Evolutionary conservation across 345 rosid genomes (phyloP).

Genomic region (Euphorbia lathyris): DNA sequence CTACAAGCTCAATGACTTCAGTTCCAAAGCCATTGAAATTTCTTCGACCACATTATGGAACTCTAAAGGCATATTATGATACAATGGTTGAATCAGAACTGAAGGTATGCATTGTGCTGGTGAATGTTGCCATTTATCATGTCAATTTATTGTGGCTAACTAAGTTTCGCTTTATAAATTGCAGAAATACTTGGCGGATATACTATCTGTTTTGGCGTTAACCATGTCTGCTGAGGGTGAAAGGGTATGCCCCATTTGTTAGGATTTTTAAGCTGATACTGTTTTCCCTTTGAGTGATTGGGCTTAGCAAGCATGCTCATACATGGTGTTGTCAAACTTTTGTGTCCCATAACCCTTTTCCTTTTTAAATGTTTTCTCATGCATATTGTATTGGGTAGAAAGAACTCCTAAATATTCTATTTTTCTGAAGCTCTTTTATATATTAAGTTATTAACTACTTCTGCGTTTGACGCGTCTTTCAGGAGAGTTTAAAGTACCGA

Average conservation of each 20-base stretch:
- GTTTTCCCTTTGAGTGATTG: neutral
- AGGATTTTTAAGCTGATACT: slow-evolving; percentile 3
- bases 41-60: slow-evolving; percentile 94
- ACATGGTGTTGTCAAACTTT: neutral
- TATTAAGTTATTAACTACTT: neutral
- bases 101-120: slow-evolving; percentile 43
- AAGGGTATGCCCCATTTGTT: slow-evolving; percentile 52
- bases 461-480: slow-evolving; percentile 19
- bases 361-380: neutral
- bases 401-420: too few species aligned
- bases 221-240: slow-evolving; percentile 98
- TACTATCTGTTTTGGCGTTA: slow-evolving; percentile 83
- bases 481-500: slow-evolving; percentile 92
- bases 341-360: neutral
- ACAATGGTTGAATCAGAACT: slow-evolving; percentile 65
- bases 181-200: slow-evolving; percentile 86
- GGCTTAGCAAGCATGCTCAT: neutral
- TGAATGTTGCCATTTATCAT: neutral
- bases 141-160: neutral
- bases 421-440: neutral
- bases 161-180: slow-evolving; percentile 18
- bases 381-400: neutral
- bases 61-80: slow-evolving; percentile 63
- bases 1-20: slow-evolving; percentile 98
- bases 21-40: slow-evolving; percentile 97